Base-by-base conservation (phyloP, 257 asterid species). In the Lycium ferocissimum region DNA sequence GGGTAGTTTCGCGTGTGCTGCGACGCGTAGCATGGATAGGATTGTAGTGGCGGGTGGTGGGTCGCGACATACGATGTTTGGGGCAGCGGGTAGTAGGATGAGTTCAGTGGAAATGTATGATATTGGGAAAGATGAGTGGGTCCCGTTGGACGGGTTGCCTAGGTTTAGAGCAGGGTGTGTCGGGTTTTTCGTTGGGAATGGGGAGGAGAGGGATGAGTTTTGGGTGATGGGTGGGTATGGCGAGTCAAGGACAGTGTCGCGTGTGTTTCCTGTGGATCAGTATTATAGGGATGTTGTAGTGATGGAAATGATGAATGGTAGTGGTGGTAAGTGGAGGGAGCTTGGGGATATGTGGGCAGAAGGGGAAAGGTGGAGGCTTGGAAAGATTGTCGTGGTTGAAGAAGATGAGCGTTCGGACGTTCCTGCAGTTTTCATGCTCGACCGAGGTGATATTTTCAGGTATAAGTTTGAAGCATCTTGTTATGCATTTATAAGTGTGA, bases 211-310 rank as follows among this genome's bases (percentile, higher is more conserved):
- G 53, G 87, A 73, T 86, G 98, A 96, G 92, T 96, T 96, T 86
- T 96, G 98, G 99, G 99, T 95, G 57, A 94, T 95, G 99, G 99
- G 98, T 57, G 99, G 99, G 49, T 96, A 96, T 58, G 99, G 99
- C 0, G 96, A 91, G 79, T 93, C 97, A 3, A 91, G 98, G 88
- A 95, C 98, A 0, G 88, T 96, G 6, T 94, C 96, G 0, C 95
- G 98, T 17, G 97, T 95, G 67, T 94, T 95, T 84, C 98, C 98
- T 0, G 97, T 96, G 88, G 99, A 96, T 87, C 97, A 92, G 54
- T 93, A 93, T 90, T 95, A 95, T 47, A 94, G 89, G 89, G 97
- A 94, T 90, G 97, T 93, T 13, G 93, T 93, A 84, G 98, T 89
- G 87, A 93, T 96, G 98, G 95, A 93, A 90, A 87, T 94, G 91